A percentile compares a stretch with the other conserved stretches of the same genome.
phyloP scores from a whole-genome alignment of 352 stramenopile species.

The Pythium aristosporum region DNA sequence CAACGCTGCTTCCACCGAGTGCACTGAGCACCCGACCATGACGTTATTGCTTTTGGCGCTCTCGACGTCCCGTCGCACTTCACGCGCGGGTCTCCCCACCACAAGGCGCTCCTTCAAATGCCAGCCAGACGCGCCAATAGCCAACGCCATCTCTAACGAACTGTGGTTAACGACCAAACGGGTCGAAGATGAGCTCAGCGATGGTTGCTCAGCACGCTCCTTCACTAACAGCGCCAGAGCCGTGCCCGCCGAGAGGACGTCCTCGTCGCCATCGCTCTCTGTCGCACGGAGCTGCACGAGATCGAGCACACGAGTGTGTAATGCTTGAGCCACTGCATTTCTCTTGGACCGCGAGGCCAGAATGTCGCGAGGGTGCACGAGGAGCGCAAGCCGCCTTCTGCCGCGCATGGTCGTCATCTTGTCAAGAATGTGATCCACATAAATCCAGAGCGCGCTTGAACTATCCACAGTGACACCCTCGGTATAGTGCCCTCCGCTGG shows the following conservation, averaged over 20 bases:
- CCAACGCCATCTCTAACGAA: conserved; percentile 4
- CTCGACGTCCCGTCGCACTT: not conserved
- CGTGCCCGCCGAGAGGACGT: conserved; percentile 10
- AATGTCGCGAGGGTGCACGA: conserved; percentile 33
- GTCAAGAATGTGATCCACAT: not conserved
- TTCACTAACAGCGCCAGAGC: conserved; percentile 1
- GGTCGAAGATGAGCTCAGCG: not conserved
- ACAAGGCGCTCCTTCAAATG: conserved; percentile 22
- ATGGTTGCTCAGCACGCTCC: not conserved
- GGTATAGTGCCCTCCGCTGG: conserved; percentile 2
- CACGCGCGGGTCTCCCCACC: not conserved
- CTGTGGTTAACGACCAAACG: conserved; percentile 20
- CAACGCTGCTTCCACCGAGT: conserved; percentile 31
- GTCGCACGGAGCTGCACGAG: conserved; percentile 33
- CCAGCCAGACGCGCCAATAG: not conserved
- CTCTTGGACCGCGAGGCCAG: conserved; percentile 3
- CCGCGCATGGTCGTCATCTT: not conserved
- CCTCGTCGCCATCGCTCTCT: conserved; percentile 7
- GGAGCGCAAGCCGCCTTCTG: conserved; percentile 25
- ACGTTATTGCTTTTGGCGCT: conserved; percentile 1
- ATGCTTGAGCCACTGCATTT: not conserved
- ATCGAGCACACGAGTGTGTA: conserved; percentile 24
- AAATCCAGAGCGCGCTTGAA: not conserved
- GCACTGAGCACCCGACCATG: conserved; percentile 42
- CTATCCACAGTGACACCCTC: not conserved